Base-by-base conservation (phyloP, 2,329 filamentous ascomycete genomes). In the Anisogramma anomala region DNA sequence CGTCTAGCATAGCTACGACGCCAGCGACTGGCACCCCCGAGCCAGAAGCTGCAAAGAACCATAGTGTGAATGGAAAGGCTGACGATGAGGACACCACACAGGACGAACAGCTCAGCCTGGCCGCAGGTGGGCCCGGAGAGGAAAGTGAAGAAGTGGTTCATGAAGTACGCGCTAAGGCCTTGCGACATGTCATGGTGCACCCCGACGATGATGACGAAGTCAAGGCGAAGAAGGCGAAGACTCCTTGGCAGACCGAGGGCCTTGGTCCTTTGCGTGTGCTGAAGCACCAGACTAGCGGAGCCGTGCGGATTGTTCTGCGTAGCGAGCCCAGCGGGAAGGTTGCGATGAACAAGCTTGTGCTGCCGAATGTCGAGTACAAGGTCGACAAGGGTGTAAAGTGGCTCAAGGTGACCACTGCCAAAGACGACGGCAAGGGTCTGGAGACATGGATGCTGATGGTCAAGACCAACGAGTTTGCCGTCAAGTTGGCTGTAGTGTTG, bases 321-420 rank as follows among this genome's bases (percentile, higher is more conserved):
- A 75, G 76, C n/a, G 82, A 87, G 49, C 83, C 84, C 0, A 72
- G 78, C 48, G 85, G 85, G 13, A 74, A 81, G 28, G 67, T 89
- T 34, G 72, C 82, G 3, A 64, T 93, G 53, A 93, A 93, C 62
- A 74, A 79, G 50, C 60, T 67, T 15, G 59, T 88, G 36, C 60
- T 84, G 25, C 64, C 74, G 2, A 64, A 69, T n/a, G 61, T 78
- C 39, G 66, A 67, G 4, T 88, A 87, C 63, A 73, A 72, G 52
- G 63, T 69, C 6, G 68, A 71, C 20, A 65, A 66, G 9, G 55
- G 54, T 19, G 67, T 57, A 34, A 82, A 79, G 59, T 77, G 73
- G 45, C 63, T 82, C 44, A 77, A 72, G 55, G 50, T 81, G 43
- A 66, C 67, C 9, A 69, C 73, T 4, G 69, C 76, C 1, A 71